These are phyloP conservation scores for Pneumocystis murina DNA, from an alignment of 1,139 yeast genomes.

Conservation along the genomic window DNA sequence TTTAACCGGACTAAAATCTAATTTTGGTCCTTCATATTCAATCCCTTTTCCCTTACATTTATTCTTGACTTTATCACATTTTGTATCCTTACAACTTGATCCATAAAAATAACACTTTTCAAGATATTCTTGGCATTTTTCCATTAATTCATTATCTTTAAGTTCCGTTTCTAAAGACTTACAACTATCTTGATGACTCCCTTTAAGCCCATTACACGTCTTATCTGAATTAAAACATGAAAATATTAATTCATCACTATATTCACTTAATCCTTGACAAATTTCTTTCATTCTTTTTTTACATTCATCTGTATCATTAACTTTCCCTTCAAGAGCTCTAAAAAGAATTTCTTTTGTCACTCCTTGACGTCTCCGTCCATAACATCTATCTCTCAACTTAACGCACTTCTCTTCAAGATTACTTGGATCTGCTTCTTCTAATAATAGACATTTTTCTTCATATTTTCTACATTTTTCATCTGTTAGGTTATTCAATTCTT, in stretches of 20 bases:
- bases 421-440: neutral
- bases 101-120: neutral
- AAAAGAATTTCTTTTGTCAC: neutral
- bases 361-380: neutral
- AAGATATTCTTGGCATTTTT: neutral
- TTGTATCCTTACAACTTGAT: neutral
- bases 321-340: neutral
- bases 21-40: no score
- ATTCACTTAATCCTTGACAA: neutral
- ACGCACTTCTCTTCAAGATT: neutral
- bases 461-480: neutral
- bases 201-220: neutral
- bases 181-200: neutral
- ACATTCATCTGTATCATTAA: neutral
- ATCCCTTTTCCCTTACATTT: neutral
- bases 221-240: neutral
- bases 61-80: neutral
- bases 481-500: neutral
- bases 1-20: no score
- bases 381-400: neutral
- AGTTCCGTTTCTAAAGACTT: neutral
- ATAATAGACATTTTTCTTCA: neutral
- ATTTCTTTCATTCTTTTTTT: neutral
- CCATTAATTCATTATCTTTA: neutral
- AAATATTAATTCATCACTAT: neutral